Evolutionary conservation across 1,284 basidiomycete species (phyloP).

Genomic region (Trametes hirsuta): DNA sequence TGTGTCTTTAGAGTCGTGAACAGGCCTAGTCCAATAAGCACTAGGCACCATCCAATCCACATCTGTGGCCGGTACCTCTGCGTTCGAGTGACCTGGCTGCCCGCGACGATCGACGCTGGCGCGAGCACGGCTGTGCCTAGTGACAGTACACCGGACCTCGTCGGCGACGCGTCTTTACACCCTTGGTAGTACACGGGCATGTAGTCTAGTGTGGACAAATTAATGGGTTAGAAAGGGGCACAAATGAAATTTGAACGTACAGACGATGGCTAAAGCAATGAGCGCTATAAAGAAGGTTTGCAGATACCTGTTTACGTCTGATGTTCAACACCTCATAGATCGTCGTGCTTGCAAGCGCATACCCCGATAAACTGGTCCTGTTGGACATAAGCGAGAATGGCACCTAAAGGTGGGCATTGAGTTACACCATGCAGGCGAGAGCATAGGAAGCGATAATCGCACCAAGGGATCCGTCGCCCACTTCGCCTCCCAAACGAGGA

Average conservation of each 20-base stretch:
- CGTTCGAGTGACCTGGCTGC: slow-evolving; percentile 34
- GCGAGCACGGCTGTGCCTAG: slow-evolving; percentile 36
- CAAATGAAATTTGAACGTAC: neutral
- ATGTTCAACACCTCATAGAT: neutral
- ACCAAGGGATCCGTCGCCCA: neutral
- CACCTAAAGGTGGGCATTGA: slow-evolving; percentile 18
- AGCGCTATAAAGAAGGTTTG: slow-evolving; percentile 20
- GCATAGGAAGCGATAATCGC: neutral
- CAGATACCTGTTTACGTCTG: slow-evolving; percentile 18
- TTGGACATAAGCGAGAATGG: slow-evolving; percentile 36
- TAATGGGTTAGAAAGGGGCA: neutral
- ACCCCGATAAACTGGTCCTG: slow-evolving; percentile 36
- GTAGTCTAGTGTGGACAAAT: slow-evolving; percentile 5
- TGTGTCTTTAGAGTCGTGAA: no score
- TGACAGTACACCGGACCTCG: slow-evolving; percentile 45
- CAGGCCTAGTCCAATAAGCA: no score
- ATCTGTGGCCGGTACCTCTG: slow-evolving; percentile 16
- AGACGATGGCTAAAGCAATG: slow-evolving; percentile 16
- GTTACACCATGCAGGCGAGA: neutral
- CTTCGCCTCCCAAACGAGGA: slow-evolving; percentile 13
- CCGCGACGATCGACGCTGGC: slow-evolving; percentile 38
- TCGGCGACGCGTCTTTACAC: slow-evolving; percentile 44
- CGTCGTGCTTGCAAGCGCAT: neutral
- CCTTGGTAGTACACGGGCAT: slow-evolving; percentile 50
- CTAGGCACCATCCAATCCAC: slow-evolving; percentile 18